phyloP scores from a whole-genome alignment of 202 grass and related monocot genomes.

The Carex sylvatica region DNA sequence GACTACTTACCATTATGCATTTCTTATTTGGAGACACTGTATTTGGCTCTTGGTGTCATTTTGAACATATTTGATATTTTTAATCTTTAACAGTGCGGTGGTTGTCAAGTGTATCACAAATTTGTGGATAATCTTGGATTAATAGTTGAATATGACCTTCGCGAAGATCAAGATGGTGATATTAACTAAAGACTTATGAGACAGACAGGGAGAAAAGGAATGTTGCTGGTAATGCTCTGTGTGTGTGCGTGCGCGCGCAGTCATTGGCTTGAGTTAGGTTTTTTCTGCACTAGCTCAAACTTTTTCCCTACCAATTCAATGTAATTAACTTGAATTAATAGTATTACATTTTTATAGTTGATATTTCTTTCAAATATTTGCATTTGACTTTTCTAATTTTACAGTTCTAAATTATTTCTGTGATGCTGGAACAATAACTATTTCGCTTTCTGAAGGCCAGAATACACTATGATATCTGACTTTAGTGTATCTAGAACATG shows the following conservation, averaged over 20 bases:
- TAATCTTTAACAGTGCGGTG: conserved; percentile 50
- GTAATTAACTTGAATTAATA: neutral
- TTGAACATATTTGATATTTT: neutral
- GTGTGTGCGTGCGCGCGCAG: neutral
- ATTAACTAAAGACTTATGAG: neutral
- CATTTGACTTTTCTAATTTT: neutral
- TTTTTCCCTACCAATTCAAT: neutral
- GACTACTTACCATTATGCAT: neutral
- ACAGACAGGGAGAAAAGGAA: neutral
- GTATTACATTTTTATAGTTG: neutral
- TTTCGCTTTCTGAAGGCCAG: neutral
- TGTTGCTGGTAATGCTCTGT: neutral
- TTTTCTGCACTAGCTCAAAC: neutral
- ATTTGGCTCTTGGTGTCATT: neutral
- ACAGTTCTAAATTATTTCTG: neutral
- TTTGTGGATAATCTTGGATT: conserved; percentile 92
- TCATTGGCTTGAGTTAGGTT: neutral
- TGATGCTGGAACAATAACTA: neutral
- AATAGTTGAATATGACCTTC: conserved; percentile 79
- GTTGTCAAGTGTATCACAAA: conserved; percentile 82
- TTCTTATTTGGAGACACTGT: neutral
- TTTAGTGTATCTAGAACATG: neutral
- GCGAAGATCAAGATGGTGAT: conserved; percentile 33
- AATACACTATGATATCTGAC: neutral
- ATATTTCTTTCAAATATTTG: neutral